phyloP scores from a whole-genome alignment of 2,329 filamentous ascomycete genomes.

The Paraphoma chrysanthemicola region DNA sequence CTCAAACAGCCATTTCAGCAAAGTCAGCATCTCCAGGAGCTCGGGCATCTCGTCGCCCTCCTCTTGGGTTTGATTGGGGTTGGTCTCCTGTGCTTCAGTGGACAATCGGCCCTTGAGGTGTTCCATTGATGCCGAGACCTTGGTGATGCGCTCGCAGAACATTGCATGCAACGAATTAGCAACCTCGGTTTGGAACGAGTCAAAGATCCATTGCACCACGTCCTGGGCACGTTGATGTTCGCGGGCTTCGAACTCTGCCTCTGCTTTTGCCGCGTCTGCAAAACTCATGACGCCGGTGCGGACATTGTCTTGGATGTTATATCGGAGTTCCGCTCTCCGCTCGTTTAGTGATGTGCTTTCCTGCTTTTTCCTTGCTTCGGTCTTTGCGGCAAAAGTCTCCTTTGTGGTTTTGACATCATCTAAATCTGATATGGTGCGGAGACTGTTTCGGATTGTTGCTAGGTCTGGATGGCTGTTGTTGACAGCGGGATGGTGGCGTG shows the following conservation, averaged over 20 bases:
- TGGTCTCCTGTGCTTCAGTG: slow-evolving; percentile 70
- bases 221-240: slow-evolving; percentile 75
- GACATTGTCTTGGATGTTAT: slow-evolving; percentile 80
- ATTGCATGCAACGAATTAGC: slow-evolving; percentile 84
- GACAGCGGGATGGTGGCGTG: slow-evolving; percentile 91
- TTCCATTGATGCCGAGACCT: slow-evolving; percentile 78
- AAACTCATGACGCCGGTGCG: slow-evolving; percentile 80
- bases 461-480: slow-evolving; percentile 95
- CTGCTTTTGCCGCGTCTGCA: slow-evolving; percentile 80
- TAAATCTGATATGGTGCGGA: slow-evolving; percentile 77
- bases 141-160: slow-evolving; percentile 75
- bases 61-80: slow-evolving; percentile 86
- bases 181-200: slow-evolving; percentile 81
- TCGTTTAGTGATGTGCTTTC: slow-evolving; percentile 61
- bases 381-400: slow-evolving; percentile 56
- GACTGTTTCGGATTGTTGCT: slow-evolving; percentile 74
- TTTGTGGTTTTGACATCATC: slow-evolving; percentile 74
- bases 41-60: slow-evolving; percentile 96
- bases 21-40: slow-evolving; percentile 88
- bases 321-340: slow-evolving; percentile 71
- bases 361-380: slow-evolving; percentile 64
- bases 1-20: slow-evolving; percentile 97
- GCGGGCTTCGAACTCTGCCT: slow-evolving; percentile 74
- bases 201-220: slow-evolving; percentile 80
- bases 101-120: slow-evolving; percentile 76